A percentile compares a stretch with the other conserved stretches of the same genome.
Evolutionary conservation across 1,284 basidiomycete genomes (phyloP).

Genomic region (Limonomyces culmigenus): DNA sequence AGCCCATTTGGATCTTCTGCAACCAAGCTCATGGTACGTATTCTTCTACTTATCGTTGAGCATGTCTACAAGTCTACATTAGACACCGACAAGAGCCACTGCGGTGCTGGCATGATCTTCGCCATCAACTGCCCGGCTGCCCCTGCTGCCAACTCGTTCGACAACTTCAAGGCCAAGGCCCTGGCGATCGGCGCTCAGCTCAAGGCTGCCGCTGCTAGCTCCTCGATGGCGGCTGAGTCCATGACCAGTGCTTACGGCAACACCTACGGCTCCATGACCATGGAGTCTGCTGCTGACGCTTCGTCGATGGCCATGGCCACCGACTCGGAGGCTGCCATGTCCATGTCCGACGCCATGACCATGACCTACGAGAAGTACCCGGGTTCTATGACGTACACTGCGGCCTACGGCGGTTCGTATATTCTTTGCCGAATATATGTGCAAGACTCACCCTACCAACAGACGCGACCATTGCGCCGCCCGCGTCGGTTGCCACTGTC

Average conservation of each 20-base stretch:
- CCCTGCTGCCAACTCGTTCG: slow-evolving; percentile 35
- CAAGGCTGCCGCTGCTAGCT: slow-evolving; percentile 19
- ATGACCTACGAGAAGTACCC: no score
- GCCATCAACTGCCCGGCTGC: slow-evolving; percentile 40
- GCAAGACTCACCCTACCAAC: no score
- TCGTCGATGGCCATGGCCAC: no score
- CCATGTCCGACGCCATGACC: no score
- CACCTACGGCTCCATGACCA: slow-evolving; percentile 6
- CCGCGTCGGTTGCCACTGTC: slow-evolving; percentile 16
- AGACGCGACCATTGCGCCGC: slow-evolving; percentile 29
- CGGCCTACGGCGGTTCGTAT: slow-evolving; percentile 30
- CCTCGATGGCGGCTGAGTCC: slow-evolving; percentile 12
- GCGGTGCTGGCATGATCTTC: slow-evolving; percentile 48
- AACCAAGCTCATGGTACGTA: no score
- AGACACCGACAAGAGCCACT: slow-evolving; percentile 25
- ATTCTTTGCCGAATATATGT: no score
- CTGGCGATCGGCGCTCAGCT: slow-evolving; percentile 30
- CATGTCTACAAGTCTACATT: no score
- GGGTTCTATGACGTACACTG: slow-evolving; percentile 16
- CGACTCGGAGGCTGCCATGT: no score
- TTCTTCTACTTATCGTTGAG: no score
- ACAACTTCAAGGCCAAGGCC: slow-evolving; percentile 35
- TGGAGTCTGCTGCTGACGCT: no score
- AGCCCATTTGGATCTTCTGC: slow-evolving; percentile 29
- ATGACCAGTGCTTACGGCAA: slow-evolving; percentile 1